phyloP scores from a whole-genome alignment of 768 basidiomycete species.

The Serendipita indica region DNA sequence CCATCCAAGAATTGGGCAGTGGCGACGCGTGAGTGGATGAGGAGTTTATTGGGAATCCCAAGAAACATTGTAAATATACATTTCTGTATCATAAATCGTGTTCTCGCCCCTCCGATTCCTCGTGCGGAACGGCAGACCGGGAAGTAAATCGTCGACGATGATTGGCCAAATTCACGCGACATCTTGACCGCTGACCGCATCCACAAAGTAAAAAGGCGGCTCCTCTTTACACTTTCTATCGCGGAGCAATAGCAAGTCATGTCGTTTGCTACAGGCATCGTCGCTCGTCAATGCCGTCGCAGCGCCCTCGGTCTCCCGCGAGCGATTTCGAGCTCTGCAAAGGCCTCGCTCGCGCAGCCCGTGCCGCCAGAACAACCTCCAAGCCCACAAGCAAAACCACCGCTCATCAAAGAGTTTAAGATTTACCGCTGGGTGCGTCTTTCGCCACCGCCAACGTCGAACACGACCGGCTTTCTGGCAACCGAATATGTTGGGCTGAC shows the following conservation, averaged over 20 bases:
- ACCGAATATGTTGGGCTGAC: slow-evolving; percentile 2
- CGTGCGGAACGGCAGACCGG: no score
- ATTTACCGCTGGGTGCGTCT: slow-evolving; percentile 92
- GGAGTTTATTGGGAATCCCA: no score
- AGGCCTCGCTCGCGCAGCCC: slow-evolving; percentile 13
- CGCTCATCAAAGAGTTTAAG: slow-evolving; percentile 84
- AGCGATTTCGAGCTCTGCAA: not conserved
- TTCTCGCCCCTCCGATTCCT: no score
- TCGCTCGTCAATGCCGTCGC: not conserved
- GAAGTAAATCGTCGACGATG: no score
- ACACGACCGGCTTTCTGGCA: slow-evolving; percentile 8
- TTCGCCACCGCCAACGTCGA: not conserved
- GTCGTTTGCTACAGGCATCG: not conserved
- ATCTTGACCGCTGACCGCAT: no score
- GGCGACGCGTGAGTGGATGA: no score
- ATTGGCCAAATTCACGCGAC: no score
- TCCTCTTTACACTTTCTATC: no score
- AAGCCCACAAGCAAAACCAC: slow-evolving; percentile 31
- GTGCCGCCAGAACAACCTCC: slow-evolving; percentile 13
- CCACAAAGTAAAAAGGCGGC: no score
- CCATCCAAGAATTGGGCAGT: not conserved
- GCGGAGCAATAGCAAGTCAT: no score
- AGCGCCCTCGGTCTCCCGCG: not conserved
- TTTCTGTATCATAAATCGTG: no score
- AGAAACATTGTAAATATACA: no score